Evolutionary conservation across 2,329 filamentous ascomycete species (phyloP), one percentile per base, ranked within the genome.

Genomic region (Fusarium tupiense): DNA sequence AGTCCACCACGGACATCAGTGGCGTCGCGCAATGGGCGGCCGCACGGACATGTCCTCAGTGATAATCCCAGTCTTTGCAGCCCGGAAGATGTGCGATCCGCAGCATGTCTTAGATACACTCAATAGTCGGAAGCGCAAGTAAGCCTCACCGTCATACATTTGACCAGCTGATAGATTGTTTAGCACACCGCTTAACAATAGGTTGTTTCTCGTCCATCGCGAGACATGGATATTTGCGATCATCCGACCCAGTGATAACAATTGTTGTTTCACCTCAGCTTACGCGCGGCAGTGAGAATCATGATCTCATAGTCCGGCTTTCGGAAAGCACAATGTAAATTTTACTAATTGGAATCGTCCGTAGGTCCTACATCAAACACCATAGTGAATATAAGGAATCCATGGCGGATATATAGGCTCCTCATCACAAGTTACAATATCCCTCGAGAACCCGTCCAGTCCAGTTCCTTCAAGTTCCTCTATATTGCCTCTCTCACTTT

Each of bases 151-250:
- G 47, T 50, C 47, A 50, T 33, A 33, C 9, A n/a, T n/a, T 3
- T 33, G 6, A 29, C 8, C 8, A 29, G 13, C 26, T 20, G 26
- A 22, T 5, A 29, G 8, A 29, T 5, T 29, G 8, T 11, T 29
- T 0, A 29, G 11, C 44, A 29, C 44, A 29, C 20, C 19, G 19
- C 26, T 13, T 2, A 26, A 8, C 1, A 8, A 29, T 19, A 47
- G 3, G 29, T 29, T 29, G 11, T 29, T 20, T 33, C 29, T 33
- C 22, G 7, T 33, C 5, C 0, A 17, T 2, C 8, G 1, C 6
- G 6, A n/a, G 47, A 50, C 47, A 33, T 12, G 2, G 14, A 33
- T 19, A 7, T 13, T 47, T 47, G 12, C 8, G 20, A 13, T 14
- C 19, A 16, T 26, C 19, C 33, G 1, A 35, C 8, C 46, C 20